Conservation (phyloP, 768 basidiomycete species). For the Cystofilobasidium ferigula region DNA sequence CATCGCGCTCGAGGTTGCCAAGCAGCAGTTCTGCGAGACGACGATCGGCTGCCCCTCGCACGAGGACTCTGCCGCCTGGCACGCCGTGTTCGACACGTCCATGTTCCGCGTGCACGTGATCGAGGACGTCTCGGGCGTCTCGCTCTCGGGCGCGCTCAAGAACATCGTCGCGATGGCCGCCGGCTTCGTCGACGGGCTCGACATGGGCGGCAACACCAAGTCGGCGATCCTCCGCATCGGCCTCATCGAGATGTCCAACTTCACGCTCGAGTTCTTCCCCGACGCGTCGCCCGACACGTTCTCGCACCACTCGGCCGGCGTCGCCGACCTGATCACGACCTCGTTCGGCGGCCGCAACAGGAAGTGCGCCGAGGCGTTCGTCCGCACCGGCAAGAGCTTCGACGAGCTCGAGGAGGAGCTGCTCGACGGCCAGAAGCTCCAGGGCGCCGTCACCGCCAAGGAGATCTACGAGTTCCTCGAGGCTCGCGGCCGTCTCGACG, state of each 20-base stretch:
- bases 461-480: slow-evolving; percentile 42
- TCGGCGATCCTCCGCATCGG: slow-evolving; percentile 45
- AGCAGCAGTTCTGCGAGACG: slow-evolving; percentile 41
- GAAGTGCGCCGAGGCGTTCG: slow-evolving; percentile 36
- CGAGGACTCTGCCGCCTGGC: slow-evolving; percentile 35
- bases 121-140: slow-evolving; percentile 44
- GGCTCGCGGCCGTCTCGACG: slow-evolving; percentile 37
- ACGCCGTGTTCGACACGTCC: slow-evolving; percentile 34
- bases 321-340: slow-evolving; percentile 45
- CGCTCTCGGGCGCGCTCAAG: slow-evolving; percentile 44
- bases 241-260: slow-evolving; percentile 43
- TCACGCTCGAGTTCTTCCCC: slow-evolving; percentile 44
- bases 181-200: slow-evolving; percentile 42
- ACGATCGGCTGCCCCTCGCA: slow-evolving; percentile 42
- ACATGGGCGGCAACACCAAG: slow-evolving; percentile 34
- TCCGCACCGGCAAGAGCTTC: slow-evolving; percentile 41
- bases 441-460: slow-evolving; percentile 41
- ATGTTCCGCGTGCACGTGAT: slow-evolving; percentile 42
- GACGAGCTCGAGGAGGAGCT: slow-evolving; percentile 41
- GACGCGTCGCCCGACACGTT: slow-evolving; percentile 41
- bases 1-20: slow-evolving; percentile 37
- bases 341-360: slow-evolving; percentile 38
- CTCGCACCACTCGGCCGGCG: slow-evolving; percentile 42
- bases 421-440: slow-evolving; percentile 44
- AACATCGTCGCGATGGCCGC: slow-evolving; percentile 45